Percentiles rank a stretch among this genome's conserved stretches.
These are phyloP conservation scores for Fereydounia khargensis DNA, from an alignment of 1,284 basidiomycete genomes.

Conservation along the genomic window DNA sequence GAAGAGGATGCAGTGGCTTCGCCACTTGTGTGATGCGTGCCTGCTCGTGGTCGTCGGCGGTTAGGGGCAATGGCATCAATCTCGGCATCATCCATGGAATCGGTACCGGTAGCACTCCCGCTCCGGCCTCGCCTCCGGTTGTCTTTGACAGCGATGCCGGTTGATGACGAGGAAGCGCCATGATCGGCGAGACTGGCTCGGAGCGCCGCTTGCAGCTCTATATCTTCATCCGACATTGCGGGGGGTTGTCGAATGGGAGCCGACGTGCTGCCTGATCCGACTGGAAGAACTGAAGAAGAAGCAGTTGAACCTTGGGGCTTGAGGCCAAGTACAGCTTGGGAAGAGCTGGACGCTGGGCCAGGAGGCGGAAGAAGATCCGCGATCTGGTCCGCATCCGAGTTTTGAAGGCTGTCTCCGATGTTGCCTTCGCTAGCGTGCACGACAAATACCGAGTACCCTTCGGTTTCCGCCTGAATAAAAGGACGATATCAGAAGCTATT, in stretches of 20 bases:
- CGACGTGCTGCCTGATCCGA: too few relatives aligned
- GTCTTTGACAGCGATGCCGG: not conserved
- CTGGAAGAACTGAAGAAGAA: too few relatives aligned
- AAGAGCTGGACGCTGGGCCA: not conserved
- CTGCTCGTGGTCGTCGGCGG: constrained; percentile 13
- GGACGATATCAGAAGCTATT: too few relatives aligned
- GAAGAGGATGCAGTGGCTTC: too few relatives aligned
- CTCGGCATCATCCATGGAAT: constrained; percentile 23
- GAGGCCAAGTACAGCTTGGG: constrained; percentile 11
- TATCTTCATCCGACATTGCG: constrained; percentile 16
- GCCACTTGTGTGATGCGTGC: too few relatives aligned
- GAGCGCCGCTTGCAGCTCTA: constrained; percentile 47
- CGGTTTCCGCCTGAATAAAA: too few relatives aligned
- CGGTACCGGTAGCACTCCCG: not conserved
- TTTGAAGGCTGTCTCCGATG: constrained; percentile 15
- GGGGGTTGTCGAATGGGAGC: too few relatives aligned
- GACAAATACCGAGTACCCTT: constrained; percentile 53
- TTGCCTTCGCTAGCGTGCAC: constrained; percentile 23
- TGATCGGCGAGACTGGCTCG: constrained; percentile 34
- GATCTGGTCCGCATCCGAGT: constrained; percentile 37
- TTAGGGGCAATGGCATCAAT: constrained; percentile 45
- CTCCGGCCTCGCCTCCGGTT: not conserved
- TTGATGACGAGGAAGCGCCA: not conserved
- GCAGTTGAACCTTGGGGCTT: not conserved
- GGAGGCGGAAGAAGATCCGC: constrained; percentile 28